Evolutionary conservation across 1,284 basidiomycete species (phyloP), one percentile per base, ranked within the genome.

Genomic region (Erythrobasidium hasegawianum): DNA sequence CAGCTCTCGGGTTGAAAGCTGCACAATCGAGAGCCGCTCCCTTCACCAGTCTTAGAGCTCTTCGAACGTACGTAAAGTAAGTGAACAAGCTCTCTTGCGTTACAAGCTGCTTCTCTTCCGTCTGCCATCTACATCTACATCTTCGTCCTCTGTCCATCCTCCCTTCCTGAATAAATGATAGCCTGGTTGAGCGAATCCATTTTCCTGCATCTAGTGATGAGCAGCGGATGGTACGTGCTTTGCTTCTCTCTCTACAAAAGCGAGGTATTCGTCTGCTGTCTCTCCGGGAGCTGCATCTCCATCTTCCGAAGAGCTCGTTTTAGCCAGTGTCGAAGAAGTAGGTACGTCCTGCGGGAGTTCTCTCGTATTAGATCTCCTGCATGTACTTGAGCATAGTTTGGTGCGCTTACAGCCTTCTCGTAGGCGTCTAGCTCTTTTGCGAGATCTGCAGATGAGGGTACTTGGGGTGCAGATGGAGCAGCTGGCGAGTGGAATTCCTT

Each of bases 401-500:
- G 10, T 2, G 69, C n/a, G 57, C 49, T 70, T 66, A 73, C 73
- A 58, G 58, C 71, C 66, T 61, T 47, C 50, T 78, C 75, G 75
- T 77, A 80, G 11, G 75, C 75, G 65, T 77, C 77, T 56, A 80
- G 72, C 72, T 79, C 75, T 69, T 76, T 76, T 33, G 78, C 76
- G 57, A 80, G 72, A 62, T 77, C 76, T 58, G 75, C 74, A 24
- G 77, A 75, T 58, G 76, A 75, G 20, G 76, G 77, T n/a, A 75
- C 71, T 27, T 69, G 71, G 49, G 79, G 79, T 16, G 78, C 74
- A 69, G 75, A 68, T 67, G 79, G 79, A 7, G 76, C 73, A 18
- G 75, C 39, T 18, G 79, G 78, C 47, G 77, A 72, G 69, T 75
- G 74, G 75, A 79, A 79, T 67, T 79, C 76, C 69, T 79, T 78